Percentiles rank a stretch among this genome's conserved stretches.
Conservation (phyloP, 371 early-diverging fungal species). For the Lichtheimia ramosa region DNA sequence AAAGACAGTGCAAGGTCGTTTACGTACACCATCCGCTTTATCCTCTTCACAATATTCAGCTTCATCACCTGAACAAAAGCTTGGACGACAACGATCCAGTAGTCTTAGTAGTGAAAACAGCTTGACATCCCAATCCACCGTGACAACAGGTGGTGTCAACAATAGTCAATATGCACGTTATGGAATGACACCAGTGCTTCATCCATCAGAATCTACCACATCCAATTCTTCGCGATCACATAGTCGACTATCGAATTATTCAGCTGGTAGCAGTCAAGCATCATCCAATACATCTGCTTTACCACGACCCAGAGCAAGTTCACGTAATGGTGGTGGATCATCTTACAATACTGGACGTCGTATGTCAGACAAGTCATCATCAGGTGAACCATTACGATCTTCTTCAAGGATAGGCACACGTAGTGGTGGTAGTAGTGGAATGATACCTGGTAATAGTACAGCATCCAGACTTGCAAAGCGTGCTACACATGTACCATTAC, state of each 20-base stretch:
- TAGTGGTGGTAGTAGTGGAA: not conserved
- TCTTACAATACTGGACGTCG: not conserved
- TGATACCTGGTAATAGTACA: not conserved
- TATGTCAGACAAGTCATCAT: not conserved
- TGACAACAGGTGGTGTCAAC: slow-evolving; percentile 15
- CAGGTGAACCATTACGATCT: not conserved
- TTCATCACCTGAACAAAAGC: slow-evolving; percentile 4
- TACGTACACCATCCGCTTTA: not conserved
- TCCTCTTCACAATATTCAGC: slow-evolving; percentile 17
- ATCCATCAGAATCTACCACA: slow-evolving; percentile 37
- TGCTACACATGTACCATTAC: slow-evolving; percentile 48
- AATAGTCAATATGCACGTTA: slow-evolving; percentile 33
- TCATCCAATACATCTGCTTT: slow-evolving; percentile 28
- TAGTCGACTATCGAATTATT: slow-evolving; percentile 44
- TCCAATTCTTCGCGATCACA: slow-evolving; percentile 42
- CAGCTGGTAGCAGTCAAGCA: slow-evolving; percentile 27
- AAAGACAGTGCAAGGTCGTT: not conserved
- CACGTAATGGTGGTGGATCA: not conserved
- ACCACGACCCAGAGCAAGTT: slow-evolving; percentile 13
- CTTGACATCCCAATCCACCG: slow-evolving; percentile 44
- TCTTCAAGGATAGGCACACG: slow-evolving; percentile 12
- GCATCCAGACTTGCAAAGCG: slow-evolving; percentile 36
- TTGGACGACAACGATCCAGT: slow-evolving; percentile 25
- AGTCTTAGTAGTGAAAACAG: slow-evolving; percentile 51
- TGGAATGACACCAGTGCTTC: slow-evolving; percentile 35